These are phyloP conservation scores for Neurospora hispaniola DNA, from an alignment of 495 filamentous ascomycete species.

Conservation along the genomic window DNA sequence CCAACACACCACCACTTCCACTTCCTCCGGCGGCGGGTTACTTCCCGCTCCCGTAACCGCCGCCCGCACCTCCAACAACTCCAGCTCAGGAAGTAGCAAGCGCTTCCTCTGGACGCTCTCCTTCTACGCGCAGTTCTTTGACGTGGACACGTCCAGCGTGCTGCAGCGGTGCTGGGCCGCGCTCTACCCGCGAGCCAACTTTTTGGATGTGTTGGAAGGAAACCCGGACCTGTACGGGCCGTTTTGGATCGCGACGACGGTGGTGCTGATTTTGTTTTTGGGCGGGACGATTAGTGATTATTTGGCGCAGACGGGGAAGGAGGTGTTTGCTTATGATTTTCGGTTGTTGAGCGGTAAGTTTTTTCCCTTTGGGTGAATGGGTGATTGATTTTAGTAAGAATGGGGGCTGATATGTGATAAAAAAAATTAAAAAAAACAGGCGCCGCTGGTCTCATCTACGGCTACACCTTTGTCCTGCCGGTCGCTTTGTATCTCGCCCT, in stretches of 20 bases:
- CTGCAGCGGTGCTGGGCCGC: slow-evolving; percentile 72
- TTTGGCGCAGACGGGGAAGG: slow-evolving; percentile 40
- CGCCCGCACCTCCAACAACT: slow-evolving; percentile 15
- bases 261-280: slow-evolving; percentile 88
- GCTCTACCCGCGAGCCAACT: slow-evolving; percentile 81
- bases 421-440: slow-evolving; percentile 37
- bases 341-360: slow-evolving; percentile 56
- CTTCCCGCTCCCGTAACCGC: slow-evolving; percentile 48
- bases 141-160: slow-evolving; percentile 87
- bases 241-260: slow-evolving; percentile 97
- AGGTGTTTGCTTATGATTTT: slow-evolving; percentile 71
- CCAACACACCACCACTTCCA: not conserved
- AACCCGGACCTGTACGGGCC: slow-evolving; percentile 93
- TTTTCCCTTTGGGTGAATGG: too few relatives aligned
- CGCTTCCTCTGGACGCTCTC: slow-evolving; percentile 82
- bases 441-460: slow-evolving; percentile 83
- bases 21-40: slow-evolving; percentile 29
- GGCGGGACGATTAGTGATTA: slow-evolving; percentile 92
- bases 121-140: slow-evolving; percentile 97
- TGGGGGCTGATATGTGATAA: too few relatives aligned
- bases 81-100: slow-evolving; percentile 47
- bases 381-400: too few relatives aligned
- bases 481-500: slow-evolving; percentile 77
- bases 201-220: slow-evolving; percentile 92
- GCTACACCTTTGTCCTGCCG: slow-evolving; percentile 80